Percentiles rank a stretch among this genome's conserved stretches.
These are phyloP conservation scores for Hippophae tibetana DNA, from an alignment of 306 rosid genomes.

Conservation along the genomic window DNA sequence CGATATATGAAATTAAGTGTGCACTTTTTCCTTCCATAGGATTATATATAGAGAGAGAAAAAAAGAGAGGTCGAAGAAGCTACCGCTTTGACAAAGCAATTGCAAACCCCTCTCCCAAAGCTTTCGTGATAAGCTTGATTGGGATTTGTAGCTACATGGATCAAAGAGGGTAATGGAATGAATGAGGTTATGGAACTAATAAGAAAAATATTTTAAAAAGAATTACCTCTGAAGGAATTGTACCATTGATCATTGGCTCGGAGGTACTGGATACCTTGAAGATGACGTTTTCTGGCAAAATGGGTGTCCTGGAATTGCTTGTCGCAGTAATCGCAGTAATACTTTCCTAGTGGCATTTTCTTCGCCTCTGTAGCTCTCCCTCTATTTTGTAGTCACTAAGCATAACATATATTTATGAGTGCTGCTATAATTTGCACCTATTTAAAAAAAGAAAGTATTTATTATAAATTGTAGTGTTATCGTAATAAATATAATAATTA, in stretches of 20 bases:
- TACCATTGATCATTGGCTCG: constrained; percentile 81
- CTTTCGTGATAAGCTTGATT: constrained; percentile 19
- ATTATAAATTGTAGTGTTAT: too few species aligned
- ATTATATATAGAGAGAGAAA: constrained; percentile 4
- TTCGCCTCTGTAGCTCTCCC: not conserved
- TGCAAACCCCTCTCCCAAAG: constrained; percentile 37
- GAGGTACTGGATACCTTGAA: constrained; percentile 51
- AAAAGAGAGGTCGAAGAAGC: not conserved
- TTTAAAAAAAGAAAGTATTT: too few species aligned
- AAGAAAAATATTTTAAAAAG: not conserved
- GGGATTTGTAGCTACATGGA: constrained; percentile 17
- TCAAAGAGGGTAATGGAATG: not conserved
- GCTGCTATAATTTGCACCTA: too few species aligned
- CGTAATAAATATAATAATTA: too few species aligned
- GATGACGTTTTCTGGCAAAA: constrained; percentile 61
- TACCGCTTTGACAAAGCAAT: constrained; percentile 61
- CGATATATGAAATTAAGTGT: not conserved
- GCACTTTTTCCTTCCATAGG: not conserved
- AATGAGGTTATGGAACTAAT: not conserved
- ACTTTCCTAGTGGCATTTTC: constrained; percentile 4
- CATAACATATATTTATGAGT: too few species aligned
- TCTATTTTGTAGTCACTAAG: too few species aligned
- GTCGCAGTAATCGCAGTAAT: constrained; percentile 78
- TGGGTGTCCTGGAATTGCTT: constrained; percentile 72
- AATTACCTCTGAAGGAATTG: constrained; percentile 60